Evolutionary conservation across 345 rosid genomes (phyloP).

Genomic region (Gossypium stocksii): DNA sequence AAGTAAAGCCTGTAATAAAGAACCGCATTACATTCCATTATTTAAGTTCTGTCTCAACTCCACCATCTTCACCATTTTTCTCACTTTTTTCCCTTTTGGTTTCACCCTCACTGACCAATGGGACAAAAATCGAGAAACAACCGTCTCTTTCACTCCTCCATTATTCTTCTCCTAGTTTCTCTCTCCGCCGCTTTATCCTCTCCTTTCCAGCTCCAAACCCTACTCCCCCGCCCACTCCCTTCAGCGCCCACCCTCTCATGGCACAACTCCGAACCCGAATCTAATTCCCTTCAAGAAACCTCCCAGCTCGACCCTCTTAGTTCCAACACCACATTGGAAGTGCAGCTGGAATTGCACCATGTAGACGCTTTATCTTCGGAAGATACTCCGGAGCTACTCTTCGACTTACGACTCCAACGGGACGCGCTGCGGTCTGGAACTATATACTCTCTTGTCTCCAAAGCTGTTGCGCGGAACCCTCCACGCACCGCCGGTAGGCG

Average conservation of each 20-base stretch:
- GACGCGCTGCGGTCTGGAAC: slow-evolving; percentile 58
- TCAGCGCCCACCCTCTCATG: slow-evolving; percentile 38
- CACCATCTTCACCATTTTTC: not conserved
- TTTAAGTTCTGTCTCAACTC: not conserved
- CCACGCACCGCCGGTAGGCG: slow-evolving; percentile 27
- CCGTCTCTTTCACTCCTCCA: slow-evolving; percentile 28
- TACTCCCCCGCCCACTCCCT: slow-evolving; percentile 43
- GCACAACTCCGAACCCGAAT: slow-evolving; percentile 31
- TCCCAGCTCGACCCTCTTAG: slow-evolving; percentile 15
- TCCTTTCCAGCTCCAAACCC: slow-evolving; percentile 41
- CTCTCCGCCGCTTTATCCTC: slow-evolving; percentile 24
- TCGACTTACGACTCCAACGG: slow-evolving; percentile 65
- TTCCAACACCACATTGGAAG: slow-evolving; percentile 30
- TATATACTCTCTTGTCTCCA: slow-evolving; percentile 35
- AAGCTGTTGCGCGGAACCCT: slow-evolving; percentile 24
- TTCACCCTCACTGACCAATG: slow-evolving; percentile 28
- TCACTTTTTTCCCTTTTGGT: not conserved
- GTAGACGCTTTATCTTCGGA: slow-evolving; percentile 59
- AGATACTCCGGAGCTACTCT: slow-evolving; percentile 53
- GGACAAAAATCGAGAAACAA: slow-evolving; percentile 28
- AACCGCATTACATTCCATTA: not conserved
- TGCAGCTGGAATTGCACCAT: slow-evolving; percentile 60
- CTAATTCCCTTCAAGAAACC: slow-evolving; percentile 18
- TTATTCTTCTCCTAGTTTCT: slow-evolving; percentile 19
- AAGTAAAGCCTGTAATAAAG: not conserved